A percentile compares a stretch with the other conserved stretches of the same genome.
Evolutionary conservation across 73 alveolate genomes (phyloP).

Genomic region (Paramecium pentaurelia): DNA sequence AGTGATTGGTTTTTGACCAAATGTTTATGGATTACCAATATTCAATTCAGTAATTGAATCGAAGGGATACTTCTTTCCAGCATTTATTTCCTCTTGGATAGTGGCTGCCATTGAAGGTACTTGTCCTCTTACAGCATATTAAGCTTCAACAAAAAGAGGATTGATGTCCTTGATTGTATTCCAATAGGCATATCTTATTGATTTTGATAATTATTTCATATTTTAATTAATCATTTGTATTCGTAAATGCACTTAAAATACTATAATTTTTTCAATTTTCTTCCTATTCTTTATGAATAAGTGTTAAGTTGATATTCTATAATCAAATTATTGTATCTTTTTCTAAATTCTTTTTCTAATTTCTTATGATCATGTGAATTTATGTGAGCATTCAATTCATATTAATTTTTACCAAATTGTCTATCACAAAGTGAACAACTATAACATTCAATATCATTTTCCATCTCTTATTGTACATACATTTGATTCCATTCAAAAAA

Average conservation of each 20-base stretch:
- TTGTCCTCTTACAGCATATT: constrained; percentile 34
- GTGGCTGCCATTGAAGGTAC: constrained; percentile 7
- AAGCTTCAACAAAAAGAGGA: neutral
- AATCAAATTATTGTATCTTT: neutral
- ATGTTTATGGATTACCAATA: constrained; percentile 38
- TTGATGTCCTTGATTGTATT: constrained; percentile 21
- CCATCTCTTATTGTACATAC: neutral
- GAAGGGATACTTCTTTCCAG: constrained; percentile 17
- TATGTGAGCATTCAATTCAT: neutral
- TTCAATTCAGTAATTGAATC: constrained; percentile 34
- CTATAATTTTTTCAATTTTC: neutral
- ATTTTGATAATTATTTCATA: constrained; percentile 22
- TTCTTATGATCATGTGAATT: neutral
- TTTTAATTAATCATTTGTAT: constrained; percentile 4
- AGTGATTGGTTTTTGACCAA: constrained; percentile 44
- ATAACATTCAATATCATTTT: neutral
- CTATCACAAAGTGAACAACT: constrained; percentile 17
- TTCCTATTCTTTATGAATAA: neutral
- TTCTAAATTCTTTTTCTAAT: neutral
- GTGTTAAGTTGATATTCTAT: neutral
- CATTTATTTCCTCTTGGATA: neutral
- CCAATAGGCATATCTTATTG: constrained; percentile 2
- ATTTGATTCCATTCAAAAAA: constrained; percentile 12
- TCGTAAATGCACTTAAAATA: neutral
- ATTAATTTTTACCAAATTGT: neutral